A percentile compares a stretch with the other conserved stretches of the same genome.
Conservation (phyloP, 139 green algal species). For the Tetradesmus lagerheimii region DNA sequence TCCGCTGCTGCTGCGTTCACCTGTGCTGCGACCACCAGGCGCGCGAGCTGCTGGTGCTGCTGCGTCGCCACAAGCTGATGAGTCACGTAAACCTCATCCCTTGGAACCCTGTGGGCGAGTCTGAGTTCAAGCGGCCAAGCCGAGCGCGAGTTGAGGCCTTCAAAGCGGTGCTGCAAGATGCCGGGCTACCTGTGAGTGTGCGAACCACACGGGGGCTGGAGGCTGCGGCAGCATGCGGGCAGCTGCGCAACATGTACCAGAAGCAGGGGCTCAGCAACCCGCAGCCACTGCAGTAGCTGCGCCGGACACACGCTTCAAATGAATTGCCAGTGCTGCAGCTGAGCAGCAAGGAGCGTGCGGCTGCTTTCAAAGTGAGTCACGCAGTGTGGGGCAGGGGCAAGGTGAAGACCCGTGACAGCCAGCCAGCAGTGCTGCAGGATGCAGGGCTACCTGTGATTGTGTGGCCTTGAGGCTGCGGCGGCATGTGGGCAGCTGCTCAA, state of each 20-base stretch:
- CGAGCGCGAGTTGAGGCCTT: conserved; percentile 67
- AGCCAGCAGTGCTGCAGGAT: conserved; percentile 75
- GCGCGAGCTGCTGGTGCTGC: conserved; percentile 80
- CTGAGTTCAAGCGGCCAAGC: conserved; percentile 83
- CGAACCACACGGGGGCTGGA: conserved; percentile 88
- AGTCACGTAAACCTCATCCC: conserved; percentile 97
- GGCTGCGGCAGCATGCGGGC: conserved; percentile 95
- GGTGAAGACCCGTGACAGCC: too few species aligned
- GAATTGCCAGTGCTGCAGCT: too few species aligned
- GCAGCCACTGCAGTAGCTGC: neutral
- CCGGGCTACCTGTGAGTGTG: conserved; percentile 70
- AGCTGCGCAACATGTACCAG: conserved; percentile 95
- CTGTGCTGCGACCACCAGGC: conserved; percentile 64
- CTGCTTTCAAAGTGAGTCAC: too few species aligned
- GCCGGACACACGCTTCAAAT: too few species aligned
- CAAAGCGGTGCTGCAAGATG: conserved; percentile 72
- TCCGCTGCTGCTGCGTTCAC: neutral
- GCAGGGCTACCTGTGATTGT: conserved; percentile 70
- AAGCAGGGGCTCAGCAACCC: conserved; percentile 81
- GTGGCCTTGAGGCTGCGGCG: conserved; percentile 91
- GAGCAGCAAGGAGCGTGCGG: too few species aligned
- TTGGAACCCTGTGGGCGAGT: conserved; percentile 95
- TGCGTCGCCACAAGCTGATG: conserved; percentile 74
- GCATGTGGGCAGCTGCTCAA: conserved; percentile 98
- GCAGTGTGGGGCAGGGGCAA: too few species aligned